Base-by-base conservation (phyloP, 2,329 filamentous ascomycete genomes). In the Colletotrichum truncatum region DNA sequence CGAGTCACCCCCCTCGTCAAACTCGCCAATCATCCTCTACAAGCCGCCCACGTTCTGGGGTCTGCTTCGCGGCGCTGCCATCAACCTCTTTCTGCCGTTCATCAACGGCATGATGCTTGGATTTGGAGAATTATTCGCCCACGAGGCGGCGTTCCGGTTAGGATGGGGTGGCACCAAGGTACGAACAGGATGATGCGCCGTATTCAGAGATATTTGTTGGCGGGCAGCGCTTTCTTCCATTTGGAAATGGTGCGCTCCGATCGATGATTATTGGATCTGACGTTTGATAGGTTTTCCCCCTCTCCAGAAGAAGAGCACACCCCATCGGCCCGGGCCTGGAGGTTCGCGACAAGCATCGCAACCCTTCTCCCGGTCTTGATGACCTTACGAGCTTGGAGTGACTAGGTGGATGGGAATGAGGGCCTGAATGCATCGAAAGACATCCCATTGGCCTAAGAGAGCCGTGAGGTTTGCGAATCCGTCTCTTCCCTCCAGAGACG, bases 21-120 rank as follows among this genome's bases (percentile, higher is more conserved):
- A 84, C 56, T 90, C 88, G 1, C 90, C 91, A 8, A 79, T 97
- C 72, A 90, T 97, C 49, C 87, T 98, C 48, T 99, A 98, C 85
- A 89, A 89, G 69, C 93, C 94, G 4, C 94, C 96, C 3, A 97
- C 94, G 0, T 73, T 97, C 45, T 97, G 93, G 93, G 89, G 92
- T 9, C 78, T 99, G 68, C 70, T 98, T 58, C 89, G 95, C 59
- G 93, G 96, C 36, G 93, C 94, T 14, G 94, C 94, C 6, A 99
- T 99, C 80, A 99, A 99, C 77, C 83, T 99, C n/a, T 73, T 99
- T 1, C 81, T 99, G 18, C 96, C 96, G 0, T 99, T 99, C 74
- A 89, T 99, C 74, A 99, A 99, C 80, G 96, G 96, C 48, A 87
- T 99, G 84, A 99, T 99, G 96, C 81, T 99, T 73, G 96, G 96